Conservation (phyloP, 176 grass and related monocot genomes). For the Oryza australiensis region DNA sequence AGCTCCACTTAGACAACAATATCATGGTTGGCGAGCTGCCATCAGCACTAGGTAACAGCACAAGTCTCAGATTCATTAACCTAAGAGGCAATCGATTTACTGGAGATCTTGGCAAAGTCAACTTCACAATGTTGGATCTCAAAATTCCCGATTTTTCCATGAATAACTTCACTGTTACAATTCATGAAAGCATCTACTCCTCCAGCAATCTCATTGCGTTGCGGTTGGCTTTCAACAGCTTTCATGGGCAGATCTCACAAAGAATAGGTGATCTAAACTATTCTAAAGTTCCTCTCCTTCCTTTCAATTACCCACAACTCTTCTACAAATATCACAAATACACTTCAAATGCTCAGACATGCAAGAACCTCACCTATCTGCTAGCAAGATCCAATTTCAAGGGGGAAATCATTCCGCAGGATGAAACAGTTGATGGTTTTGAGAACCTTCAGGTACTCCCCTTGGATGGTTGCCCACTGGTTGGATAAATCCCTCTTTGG, state of each 20-base stretch:
- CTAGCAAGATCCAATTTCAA: constrained; percentile 61
- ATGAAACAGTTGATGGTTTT: constrained; percentile 51
- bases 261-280: constrained; percentile 33
- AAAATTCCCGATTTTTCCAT: constrained; percentile 54
- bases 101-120: constrained; percentile 49
- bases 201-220: constrained; percentile 63
- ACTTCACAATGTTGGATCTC: constrained; percentile 56
- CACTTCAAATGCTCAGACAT: constrained; percentile 63
- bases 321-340: constrained; percentile 54
- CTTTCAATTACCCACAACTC: constrained; percentile 63
- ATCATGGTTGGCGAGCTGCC: constrained; percentile 52
- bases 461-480: constrained; percentile 43
- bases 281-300: constrained; percentile 57
- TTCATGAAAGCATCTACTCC: constrained; percentile 69
- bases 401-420: constrained; percentile 47
- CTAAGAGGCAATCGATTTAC: constrained; percentile 59
- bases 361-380: constrained; percentile 53
- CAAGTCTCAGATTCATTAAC: constrained; percentile 54
- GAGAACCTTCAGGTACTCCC: constrained; percentile 53
- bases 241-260: constrained; percentile 57
- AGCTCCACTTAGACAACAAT: constrained; percentile 55
- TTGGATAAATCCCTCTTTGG: constrained; percentile 59
- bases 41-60: constrained; percentile 49
- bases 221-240: constrained; percentile 50
- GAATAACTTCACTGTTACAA: constrained; percentile 53